These are phyloP conservation scores for Myxozyma melibiosi DNA, from an alignment of 805 yeast species.

Conservation along the genomic window DNA sequence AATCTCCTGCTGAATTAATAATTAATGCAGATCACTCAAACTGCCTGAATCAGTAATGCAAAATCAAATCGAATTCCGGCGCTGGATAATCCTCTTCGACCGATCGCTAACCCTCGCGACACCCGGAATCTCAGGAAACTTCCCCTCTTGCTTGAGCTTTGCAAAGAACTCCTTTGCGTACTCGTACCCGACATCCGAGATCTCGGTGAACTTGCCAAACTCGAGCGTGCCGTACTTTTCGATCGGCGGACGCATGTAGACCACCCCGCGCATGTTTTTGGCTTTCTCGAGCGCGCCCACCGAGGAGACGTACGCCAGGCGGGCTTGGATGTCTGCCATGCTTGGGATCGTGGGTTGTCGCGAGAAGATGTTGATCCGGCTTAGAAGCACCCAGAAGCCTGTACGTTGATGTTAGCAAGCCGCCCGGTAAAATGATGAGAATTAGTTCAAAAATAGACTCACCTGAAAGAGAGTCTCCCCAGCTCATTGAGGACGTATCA, in stretches of 20 bases:
- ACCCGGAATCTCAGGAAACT: constrained; percentile 62
- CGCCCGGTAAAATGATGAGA: neutral
- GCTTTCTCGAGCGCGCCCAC: constrained; percentile 91
- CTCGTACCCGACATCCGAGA: constrained; percentile 59
- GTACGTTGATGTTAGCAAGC: neutral
- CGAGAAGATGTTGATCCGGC: constrained; percentile 89
- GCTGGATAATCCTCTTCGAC: constrained; percentile 8
- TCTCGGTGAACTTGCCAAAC: constrained; percentile 88
- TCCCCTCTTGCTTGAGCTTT: constrained; percentile 54
- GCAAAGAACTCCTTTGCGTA: constrained; percentile 66
- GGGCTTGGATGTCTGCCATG: constrained; percentile 90
- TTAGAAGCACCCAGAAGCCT: constrained; percentile 87
- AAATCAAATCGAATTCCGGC: constrained; percentile 32
- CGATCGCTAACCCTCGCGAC: constrained; percentile 42
- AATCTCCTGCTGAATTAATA: neutral
- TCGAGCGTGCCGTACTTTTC: constrained; percentile 90
- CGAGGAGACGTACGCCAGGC: constrained; percentile 92
- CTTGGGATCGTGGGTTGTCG: constrained; percentile 85
- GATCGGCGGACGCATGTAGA: constrained; percentile 90
- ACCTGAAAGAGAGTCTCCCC: constrained; percentile 83
- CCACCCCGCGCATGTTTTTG: constrained; percentile 78
- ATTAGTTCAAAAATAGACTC: neutral
- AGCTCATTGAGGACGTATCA: constrained; percentile 83
- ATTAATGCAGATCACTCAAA: neutral
- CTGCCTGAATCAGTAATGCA: neutral